phyloP scores from a whole-genome alignment of 257 asterid genomes.

The Jacaranda mimosifolia region DNA sequence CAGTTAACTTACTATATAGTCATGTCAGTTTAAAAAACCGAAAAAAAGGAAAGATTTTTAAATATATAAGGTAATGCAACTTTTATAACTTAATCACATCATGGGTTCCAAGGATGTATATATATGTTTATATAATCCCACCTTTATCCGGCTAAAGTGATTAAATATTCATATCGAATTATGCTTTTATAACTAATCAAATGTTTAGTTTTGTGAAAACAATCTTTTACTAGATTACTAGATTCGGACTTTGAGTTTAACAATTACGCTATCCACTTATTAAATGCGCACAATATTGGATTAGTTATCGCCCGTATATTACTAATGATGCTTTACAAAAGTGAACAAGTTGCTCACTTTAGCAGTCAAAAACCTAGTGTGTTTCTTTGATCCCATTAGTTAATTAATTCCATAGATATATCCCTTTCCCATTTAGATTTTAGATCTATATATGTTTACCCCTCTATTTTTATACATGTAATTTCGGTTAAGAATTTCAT shows the following conservation, averaged over 20 bases:
- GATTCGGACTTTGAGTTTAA: conserved; percentile 34
- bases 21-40: not conserved
- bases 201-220: conserved; percentile 32
- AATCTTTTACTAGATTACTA: conserved; percentile 39
- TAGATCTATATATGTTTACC: not conserved
- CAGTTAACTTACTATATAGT: conserved; percentile 7
- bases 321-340: conserved; percentile 26
- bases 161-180: conserved; percentile 32
- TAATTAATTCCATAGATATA: not conserved
- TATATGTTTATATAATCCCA: conserved; percentile 31
- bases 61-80: conserved; percentile 27
- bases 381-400: not conserved
- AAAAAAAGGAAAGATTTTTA: conserved; percentile 21
- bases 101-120: conserved; percentile 31
- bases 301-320: not conserved
- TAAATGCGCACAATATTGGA: not conserved
- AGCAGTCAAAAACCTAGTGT: not conserved
- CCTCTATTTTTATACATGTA: not conserved
- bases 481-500: too few species aligned
- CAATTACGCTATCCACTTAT: conserved; percentile 22
- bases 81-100: conserved; percentile 42
- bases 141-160: conserved; percentile 32
- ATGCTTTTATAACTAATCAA: conserved; percentile 15
- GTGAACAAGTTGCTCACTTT: not conserved
- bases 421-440: not conserved